Evolutionary conservation across 352 stramenopile species (phyloP).

Genomic region (Thalassiosira livingstoniorum): DNA sequence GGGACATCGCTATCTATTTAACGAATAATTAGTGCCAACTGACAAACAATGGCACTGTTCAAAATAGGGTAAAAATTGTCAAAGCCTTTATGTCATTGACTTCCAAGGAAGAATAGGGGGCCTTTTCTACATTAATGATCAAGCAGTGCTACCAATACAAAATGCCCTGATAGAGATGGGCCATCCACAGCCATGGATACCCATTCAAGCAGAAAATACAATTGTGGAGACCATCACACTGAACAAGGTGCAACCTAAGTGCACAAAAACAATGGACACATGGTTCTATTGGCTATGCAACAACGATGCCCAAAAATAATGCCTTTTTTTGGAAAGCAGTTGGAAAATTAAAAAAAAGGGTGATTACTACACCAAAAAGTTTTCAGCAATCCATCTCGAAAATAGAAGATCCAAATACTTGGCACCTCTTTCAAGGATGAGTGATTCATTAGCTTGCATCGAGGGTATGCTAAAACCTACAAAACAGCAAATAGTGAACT

Average conservation of each 20-base stretch:
- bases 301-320: background rate
- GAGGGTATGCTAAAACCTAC: too few species aligned
- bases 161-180: background rate
- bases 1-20: background rate
- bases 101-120: background rate
- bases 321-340: too few species aligned
- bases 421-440: too few species aligned
- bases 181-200: background rate
- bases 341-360: too few species aligned
- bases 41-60: background rate
- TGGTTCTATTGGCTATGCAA: background rate
- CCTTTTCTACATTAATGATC: background rate
- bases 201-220: background rate
- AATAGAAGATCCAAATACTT: too few species aligned
- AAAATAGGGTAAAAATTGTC: background rate
- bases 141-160: too few species aligned
- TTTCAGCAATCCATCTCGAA: too few species aligned
- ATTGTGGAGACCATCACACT: background rate
- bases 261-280: background rate
- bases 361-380: too few species aligned
- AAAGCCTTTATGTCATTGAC: background rate
- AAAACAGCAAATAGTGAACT: too few species aligned
- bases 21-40: background rate
- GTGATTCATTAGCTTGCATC: too few species aligned
- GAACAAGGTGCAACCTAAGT: background rate